phyloP scores from a whole-genome alignment of 352 stramenopile genomes.

The Pythium volutum region DNA sequence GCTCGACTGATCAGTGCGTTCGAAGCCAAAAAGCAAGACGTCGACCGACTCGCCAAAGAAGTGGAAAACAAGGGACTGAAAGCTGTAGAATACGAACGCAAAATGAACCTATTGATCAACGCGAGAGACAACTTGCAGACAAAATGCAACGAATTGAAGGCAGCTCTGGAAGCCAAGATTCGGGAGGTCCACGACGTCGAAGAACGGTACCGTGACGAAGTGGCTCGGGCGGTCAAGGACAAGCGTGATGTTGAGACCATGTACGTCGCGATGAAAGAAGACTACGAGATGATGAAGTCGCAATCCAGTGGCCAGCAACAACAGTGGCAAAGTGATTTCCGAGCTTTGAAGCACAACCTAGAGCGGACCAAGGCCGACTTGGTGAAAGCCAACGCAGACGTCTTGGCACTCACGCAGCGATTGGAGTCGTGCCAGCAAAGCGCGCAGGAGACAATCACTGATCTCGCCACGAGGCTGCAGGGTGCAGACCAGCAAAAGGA shows the following conservation, averaged over 20 bases:
- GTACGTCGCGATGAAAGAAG: slow-evolving; percentile 45
- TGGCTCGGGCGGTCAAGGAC: slow-evolving; percentile 39
- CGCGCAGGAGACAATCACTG: slow-evolving; percentile 61
- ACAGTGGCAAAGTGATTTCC: slow-evolving; percentile 45
- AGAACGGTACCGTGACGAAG: slow-evolving; percentile 48
- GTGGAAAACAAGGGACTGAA: slow-evolving; percentile 45
- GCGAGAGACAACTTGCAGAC: slow-evolving; percentile 52
- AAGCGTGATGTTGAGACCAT: slow-evolving; percentile 57
- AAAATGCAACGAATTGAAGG: slow-evolving; percentile 57
- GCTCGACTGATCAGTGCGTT: slow-evolving; percentile 28
- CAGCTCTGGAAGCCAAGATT: slow-evolving; percentile 45
- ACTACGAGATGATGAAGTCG: slow-evolving; percentile 39
- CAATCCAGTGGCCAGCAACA: slow-evolving; percentile 38
- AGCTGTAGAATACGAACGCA: slow-evolving; percentile 55
- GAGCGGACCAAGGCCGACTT: slow-evolving; percentile 62
- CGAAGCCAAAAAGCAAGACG: slow-evolving; percentile 62
- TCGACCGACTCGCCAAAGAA: slow-evolving; percentile 51
- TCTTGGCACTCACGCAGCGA: slow-evolving; percentile 42
- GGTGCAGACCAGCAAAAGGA: slow-evolving; percentile 58
- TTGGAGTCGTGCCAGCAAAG: slow-evolving; percentile 51
- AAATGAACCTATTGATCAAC: slow-evolving; percentile 42
- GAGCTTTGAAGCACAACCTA: slow-evolving; percentile 43
- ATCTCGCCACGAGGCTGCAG: slow-evolving; percentile 46
- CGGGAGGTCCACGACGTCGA: slow-evolving; percentile 52
- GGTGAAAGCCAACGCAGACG: slow-evolving; percentile 36